phyloP scores from a whole-genome alignment of 2,329 filamentous ascomycete species.

The Cryphonectria naterciae region DNA sequence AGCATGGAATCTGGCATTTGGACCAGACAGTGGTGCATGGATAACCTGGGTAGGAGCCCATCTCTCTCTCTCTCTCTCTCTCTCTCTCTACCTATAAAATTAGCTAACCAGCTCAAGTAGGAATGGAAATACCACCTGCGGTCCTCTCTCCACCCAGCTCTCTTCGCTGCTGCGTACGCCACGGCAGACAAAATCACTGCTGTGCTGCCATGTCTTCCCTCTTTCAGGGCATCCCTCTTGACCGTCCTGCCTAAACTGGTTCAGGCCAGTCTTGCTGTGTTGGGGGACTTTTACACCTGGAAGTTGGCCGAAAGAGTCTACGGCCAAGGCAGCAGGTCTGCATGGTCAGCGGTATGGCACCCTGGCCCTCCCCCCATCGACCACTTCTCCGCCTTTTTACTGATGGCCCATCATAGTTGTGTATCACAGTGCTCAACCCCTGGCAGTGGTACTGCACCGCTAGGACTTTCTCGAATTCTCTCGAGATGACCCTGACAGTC shows the following conservation, averaged over 20 bases:
- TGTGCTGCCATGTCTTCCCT: conserved; percentile 56
- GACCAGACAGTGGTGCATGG: conserved; percentile 77
- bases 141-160: conserved; percentile 85
- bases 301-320: conserved; percentile 76
- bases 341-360: conserved; percentile 66
- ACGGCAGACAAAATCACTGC: conserved; percentile 60
- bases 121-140: conserved; percentile 91
- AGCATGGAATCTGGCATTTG: conserved; percentile 89
- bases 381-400: conserved; percentile 7
- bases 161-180: conserved; percentile 80
- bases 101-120: conserved; percentile 49
- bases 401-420: conserved; percentile 54
- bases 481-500: conserved; percentile 87
- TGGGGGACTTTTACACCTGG: conserved; percentile 87
- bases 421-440: conserved; percentile 73
- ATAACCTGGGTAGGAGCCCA: conserved; percentile 81
- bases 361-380: conserved; percentile 35
- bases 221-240: conserved; percentile 67
- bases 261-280: conserved; percentile 77
- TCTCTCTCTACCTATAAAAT: background rate
- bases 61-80: background rate
- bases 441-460: conserved; percentile 98
- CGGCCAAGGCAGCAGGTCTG: conserved; percentile 63
- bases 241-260: conserved; percentile 73
- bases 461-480: conserved; percentile 88